Conservation (phyloP, 257 asterid genomes). For the Osmanthus fragrans region DNA sequence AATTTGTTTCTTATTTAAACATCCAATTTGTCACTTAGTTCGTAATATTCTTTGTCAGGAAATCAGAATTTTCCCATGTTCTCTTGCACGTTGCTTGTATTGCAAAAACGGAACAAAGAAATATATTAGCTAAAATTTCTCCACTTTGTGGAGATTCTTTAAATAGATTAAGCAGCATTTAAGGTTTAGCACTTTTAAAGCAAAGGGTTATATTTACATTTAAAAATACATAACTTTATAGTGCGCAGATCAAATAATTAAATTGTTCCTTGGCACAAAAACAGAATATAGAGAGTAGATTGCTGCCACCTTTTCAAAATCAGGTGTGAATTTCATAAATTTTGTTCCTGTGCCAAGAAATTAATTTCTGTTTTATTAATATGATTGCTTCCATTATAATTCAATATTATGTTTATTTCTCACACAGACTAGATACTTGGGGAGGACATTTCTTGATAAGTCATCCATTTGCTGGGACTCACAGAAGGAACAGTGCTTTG, state of each 20-base stretch:
- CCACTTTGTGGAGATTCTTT: not conserved
- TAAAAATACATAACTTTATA: not conserved
- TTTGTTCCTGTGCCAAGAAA: not conserved
- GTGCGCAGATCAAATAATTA: not conserved
- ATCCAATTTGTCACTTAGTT: not conserved
- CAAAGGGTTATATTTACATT: not conserved
- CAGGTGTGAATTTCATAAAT: not conserved
- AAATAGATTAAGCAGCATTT: not conserved
- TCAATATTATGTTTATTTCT: not conserved
- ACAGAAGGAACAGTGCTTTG: constrained; percentile 14
- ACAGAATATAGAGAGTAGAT: not conserved
- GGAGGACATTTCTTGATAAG: constrained; percentile 21
- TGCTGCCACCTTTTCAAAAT: not conserved
- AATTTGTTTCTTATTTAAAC: not conserved
- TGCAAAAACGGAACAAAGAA: not conserved
- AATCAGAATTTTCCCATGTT: not conserved
- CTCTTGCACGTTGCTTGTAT: not conserved
- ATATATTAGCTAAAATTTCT: not conserved
- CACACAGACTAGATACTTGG: constrained; percentile 27
- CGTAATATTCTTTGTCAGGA: not conserved
- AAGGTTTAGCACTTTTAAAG: not conserved
- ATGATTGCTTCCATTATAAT: not conserved
- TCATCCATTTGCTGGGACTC: constrained; percentile 24
- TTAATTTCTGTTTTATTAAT: not conserved
- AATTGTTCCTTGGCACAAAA: not conserved